Base-by-base conservation (phyloP, 306 rosid species). In the Inga laurina region DNA sequence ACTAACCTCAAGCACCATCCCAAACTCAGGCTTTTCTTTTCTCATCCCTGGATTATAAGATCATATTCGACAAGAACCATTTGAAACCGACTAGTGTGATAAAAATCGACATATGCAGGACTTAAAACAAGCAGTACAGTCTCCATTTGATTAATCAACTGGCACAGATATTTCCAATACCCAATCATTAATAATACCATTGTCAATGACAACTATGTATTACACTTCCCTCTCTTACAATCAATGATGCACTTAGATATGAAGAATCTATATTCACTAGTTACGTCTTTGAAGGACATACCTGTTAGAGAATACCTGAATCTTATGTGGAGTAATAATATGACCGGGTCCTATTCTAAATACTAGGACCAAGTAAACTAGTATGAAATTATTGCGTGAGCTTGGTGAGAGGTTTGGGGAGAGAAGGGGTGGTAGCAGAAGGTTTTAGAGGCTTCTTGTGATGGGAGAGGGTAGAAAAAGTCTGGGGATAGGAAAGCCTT, bases 231-330 rank as follows among this genome's bases (percentile, higher is more conserved):
- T 32, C 34, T 32, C 34, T 32, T 32, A 2, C 34, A 32, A 32
- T 32, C 34, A 32, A 32, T 3, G 34, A 32, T 32, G 34, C 34
- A 32, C 34, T 32, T 32, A 32, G 34, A 32, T 32, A 32, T 32
- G 34, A 32, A 32, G 34, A 32, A 32, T 32, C 34, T 32, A 32
- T 32, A 32, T 32, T 32, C 34, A 32, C 34, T 32, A 32, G 34
- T 32, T 32, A 61, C 69, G 44, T 73, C 43, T 24, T 15, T n/a
- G 35, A 34, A 54, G 68, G 66, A 10, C 49, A 84, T 69, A 44
- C n/a, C 75, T 27, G 16, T 51, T 62, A 66, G 74, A 74, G 73
- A 62, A 78, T 62, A 32, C 81, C 79, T 22, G 62, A 81, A 51
- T 69, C 75, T 21, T 64, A 37, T 79, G 69, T 1, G 10, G 64